Conservation (phyloP, 2,329 filamentous ascomycete genomes). For the Magnaporthales sp. region DNA sequence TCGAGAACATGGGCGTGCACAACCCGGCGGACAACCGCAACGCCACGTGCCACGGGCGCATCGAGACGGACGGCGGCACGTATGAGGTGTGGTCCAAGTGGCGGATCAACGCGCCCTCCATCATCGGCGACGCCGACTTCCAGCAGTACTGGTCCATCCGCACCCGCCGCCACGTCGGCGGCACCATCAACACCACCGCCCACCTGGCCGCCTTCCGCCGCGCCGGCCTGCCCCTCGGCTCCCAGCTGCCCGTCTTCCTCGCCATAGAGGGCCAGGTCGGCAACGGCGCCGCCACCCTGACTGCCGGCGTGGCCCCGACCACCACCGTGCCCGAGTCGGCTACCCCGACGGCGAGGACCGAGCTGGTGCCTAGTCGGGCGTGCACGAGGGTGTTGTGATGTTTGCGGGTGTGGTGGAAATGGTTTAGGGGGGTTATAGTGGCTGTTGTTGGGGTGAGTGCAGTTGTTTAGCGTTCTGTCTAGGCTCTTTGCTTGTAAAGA, state of each 20-base stretch:
- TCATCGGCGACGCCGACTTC: slow-evolving; percentile 37
- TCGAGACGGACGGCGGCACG: slow-evolving; percentile 21
- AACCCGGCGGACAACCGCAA: slow-evolving; percentile 19
- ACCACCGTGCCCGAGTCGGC: neutral
- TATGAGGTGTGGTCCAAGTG: slow-evolving; percentile 25
- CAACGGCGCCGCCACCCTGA: slow-evolving; percentile 34
- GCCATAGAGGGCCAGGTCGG: slow-evolving; percentile 39
- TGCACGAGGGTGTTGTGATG: neutral
- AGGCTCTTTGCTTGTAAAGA: too few relatives aligned
- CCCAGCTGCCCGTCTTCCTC: slow-evolving; percentile 37
- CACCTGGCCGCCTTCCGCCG: slow-evolving; percentile 39
- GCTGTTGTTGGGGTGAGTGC: too few relatives aligned
- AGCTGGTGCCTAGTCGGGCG: neutral
- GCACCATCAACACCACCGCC: slow-evolving; percentile 34
- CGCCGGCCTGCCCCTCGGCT: slow-evolving; percentile 31
- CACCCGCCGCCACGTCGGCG: slow-evolving; percentile 36
- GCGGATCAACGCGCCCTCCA: slow-evolving; percentile 30
- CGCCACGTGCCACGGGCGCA: slow-evolving; percentile 16
- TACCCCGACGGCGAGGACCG: neutral
- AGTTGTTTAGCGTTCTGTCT: too few relatives aligned
- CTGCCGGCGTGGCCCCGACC: slow-evolving; percentile 10
- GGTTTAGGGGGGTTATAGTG: too few relatives aligned
- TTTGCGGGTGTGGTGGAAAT: too few relatives aligned
- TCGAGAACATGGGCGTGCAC: slow-evolving; percentile 11
- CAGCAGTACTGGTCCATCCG: slow-evolving; percentile 43